These are phyloP conservation scores for Kandelia obovata DNA, from an alignment of 345 rosid genomes.

Conservation along the genomic window DNA sequence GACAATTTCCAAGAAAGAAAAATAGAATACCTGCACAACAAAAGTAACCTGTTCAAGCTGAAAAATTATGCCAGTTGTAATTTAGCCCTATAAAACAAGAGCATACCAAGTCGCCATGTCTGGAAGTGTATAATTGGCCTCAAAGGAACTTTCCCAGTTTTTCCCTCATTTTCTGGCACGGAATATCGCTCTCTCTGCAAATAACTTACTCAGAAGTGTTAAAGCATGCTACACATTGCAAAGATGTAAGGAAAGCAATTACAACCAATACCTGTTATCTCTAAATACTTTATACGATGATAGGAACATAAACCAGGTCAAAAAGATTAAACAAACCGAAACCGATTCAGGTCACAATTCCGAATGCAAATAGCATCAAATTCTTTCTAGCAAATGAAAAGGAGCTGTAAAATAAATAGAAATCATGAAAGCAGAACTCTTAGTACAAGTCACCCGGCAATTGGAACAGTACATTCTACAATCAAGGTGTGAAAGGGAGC, in stretches of 20 bases:
- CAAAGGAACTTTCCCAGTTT: conserved; percentile 53
- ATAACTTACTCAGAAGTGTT: conserved; percentile 26
- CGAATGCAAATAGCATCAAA: background rate
- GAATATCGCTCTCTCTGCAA: conserved; percentile 78
- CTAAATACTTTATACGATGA: background rate
- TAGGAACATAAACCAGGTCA: background rate
- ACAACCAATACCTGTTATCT: conserved; percentile 1
- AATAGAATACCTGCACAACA: conserved; percentile 67
- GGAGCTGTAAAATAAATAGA: background rate
- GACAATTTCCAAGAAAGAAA: conserved; percentile 89
- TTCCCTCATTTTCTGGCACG: conserved; percentile 49
- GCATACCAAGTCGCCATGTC: conserved; percentile 94
- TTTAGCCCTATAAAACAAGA: conserved; percentile 19
- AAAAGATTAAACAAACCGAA: background rate
- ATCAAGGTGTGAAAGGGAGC: no score
- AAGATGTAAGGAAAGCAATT: background rate
- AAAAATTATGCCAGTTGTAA: conserved; percentile 6
- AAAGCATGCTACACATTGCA: conserved; percentile 9
- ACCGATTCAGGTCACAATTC: no score
- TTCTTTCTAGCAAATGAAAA: background rate
- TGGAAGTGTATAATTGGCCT: conserved; percentile 86
- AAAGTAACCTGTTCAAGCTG: conserved; percentile 17
- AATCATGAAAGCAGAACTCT: background rate
- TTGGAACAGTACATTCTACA: no score
- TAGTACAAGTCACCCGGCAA: no score